phyloP scores from a whole-genome alignment of 2,329 filamentous ascomycete species.

The Cladosporium sp. region DNA sequence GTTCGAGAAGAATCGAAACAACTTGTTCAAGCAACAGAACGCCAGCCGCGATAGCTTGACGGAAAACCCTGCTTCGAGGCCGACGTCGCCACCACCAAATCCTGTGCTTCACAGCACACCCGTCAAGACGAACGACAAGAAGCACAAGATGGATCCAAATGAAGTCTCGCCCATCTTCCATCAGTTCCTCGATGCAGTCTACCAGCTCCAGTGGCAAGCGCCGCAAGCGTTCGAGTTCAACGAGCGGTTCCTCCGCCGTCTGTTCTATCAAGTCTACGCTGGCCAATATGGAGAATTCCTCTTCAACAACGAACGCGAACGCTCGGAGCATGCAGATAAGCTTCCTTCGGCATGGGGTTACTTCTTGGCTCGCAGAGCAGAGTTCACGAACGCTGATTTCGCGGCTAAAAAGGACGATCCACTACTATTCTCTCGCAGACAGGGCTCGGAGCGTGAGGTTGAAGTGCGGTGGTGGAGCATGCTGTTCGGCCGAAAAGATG shows the following conservation, averaged over 20 bases:
- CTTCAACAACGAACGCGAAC: conserved; percentile 89
- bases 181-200: conserved; percentile 92
- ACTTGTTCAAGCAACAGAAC: conserved; percentile 40
- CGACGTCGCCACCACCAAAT: conserved; percentile 34
- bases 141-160: conserved; percentile 71
- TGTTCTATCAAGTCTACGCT: conserved; percentile 91
- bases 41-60: conserved; percentile 64
- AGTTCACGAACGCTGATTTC: conserved; percentile 81
- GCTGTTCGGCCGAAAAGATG: conserved; percentile 76
- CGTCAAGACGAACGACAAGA: conserved; percentile 49
- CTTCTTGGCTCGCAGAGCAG: conserved; percentile 73
- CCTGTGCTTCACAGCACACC: conserved; percentile 45
- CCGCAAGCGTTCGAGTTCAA: conserved; percentile 93
- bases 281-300: conserved; percentile 97
- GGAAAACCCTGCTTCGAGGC: conserved; percentile 49
- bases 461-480: conserved; percentile 94
- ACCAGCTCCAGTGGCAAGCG: conserved; percentile 81
- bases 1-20: conserved; percentile 65
- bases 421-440: conserved; percentile 68
- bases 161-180: conserved; percentile 97
- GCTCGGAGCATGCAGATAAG: conserved; percentile 59
- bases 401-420: conserved; percentile 73
- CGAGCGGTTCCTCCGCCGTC: conserved; percentile 80
- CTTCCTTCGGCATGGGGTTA: conserved; percentile 95
- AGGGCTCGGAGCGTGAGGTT: conserved; percentile 32